Evolutionary conservation across 192 early-diverging fungal species (phyloP), one percentile per base, ranked within the genome.

Genomic region (Diversispora eburnea): DNA sequence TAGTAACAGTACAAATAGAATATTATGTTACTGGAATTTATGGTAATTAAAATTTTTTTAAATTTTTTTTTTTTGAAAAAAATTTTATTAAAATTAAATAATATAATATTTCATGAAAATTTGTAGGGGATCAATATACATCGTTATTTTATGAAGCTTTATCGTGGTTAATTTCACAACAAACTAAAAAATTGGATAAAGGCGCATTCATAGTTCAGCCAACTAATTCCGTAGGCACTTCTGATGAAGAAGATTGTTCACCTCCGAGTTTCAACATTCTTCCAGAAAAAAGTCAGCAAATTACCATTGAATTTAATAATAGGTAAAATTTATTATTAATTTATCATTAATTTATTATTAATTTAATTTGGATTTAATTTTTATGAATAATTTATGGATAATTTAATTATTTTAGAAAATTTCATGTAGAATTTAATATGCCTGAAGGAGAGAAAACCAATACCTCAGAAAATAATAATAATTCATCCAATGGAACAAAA

Each of bases 91-190:
- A 33, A 33, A 33, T 33, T 33, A 1, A 33, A 33, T 33, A 33
- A 33, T 33, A 33, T 33, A 33, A 33, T 33, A 33, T 33, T 33
- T 33, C 2, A 25, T n/a, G 22, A 12, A 25, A 57, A 57, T 19
- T 45, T n/a, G 0, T 72, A 52, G 70, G 70, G 15, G 41, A 60
- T 60, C 45, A 47, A 48, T 60, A 61, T 22, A 3, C 70, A 3
- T 39, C 12, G 7, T 8, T 22, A 48, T 39, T 72, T 49, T 72
- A 72, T 17, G 70, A 60, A 60, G 57, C 70, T 4, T 17, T 72
- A 33, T 72, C 70, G 15, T 72, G 70, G 70, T 15, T 72, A 25
- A 72, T 60, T 48, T 51, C 46, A 9, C 41, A 72, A 48, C 70
- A 72, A 72, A 72, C 70, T 6, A 72, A 72, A 61, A 8, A 25